Base-by-base conservation (phyloP, 257 asterid species). In the Capsicum baccatum region DNA sequence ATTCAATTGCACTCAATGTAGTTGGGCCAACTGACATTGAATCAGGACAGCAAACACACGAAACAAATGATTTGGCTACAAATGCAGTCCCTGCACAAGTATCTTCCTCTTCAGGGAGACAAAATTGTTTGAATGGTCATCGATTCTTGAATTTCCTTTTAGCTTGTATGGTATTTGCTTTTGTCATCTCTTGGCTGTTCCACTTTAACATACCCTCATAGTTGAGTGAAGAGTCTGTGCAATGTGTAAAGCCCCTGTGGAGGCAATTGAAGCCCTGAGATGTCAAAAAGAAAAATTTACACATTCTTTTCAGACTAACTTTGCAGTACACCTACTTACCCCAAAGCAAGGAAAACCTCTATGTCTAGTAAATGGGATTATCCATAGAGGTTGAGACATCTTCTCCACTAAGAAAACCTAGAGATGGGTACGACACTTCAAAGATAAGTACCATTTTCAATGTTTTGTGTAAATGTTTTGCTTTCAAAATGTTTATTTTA, bases 171-270 rank as follows among this genome's bases (percentile, higher is more conserved):
- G 97, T 93, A 8, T 95, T 95, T 83, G 97, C 97, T 6, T 95
- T 95, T 59, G 94, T 95, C 88, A 92, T 95, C 70, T 93, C 98
- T 21, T 95, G 98, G 98, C 97, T 95, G 69, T 95, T 95, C 89
- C 98, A 91, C 88, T 95, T 95, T 85, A 95, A 91, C 86, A 91
- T 92, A 73, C 97, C 94, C 9, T 92, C 97, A 0, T 93, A 89
- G 89, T 48, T 50, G 7, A 73, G 42, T 50, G 0, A 48, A 71
- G 16, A 48, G 47, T 26, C 33, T 26, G 33, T 50, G 57, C 7
- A 11, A 2, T 50, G 81, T 11, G 62, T 74, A 50, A 19, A 74
- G 37, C 33, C 33, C 33, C 33, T 26, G 33, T 26, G 33, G 33
- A 26, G 33, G 33, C 33, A 26, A 26, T 26, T 26, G 33, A 26